Base-by-base conservation (phyloP, 2,329 filamentous ascomycete genomes). In the Blastomyces gilchristii region DNA sequence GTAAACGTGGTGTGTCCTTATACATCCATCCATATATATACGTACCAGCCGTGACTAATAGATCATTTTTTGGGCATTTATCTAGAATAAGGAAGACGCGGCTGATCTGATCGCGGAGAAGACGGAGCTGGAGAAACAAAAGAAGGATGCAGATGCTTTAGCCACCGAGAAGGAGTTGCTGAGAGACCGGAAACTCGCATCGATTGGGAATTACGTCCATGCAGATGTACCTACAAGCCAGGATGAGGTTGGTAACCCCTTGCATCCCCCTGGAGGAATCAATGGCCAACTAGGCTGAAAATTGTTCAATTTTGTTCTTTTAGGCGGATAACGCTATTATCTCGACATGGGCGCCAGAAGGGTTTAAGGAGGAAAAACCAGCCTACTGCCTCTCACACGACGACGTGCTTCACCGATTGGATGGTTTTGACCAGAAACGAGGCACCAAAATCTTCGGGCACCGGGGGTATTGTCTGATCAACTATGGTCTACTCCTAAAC, bases 391-490 rank as follows among this genome's bases (percentile, higher is more conserved):
- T 97, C 66, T 96, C 92, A 60, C 94, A 99, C 76, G 94, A 99
- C 76, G 93, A 97, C 74, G 91, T 99, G 62, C 85, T 97, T 65
- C 86, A 87, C 64, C 85, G 91, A 69, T 80, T 97, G 66, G 91
- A 94, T 69, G 92, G 93, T 62, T 97, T 96, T 73, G 94, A 97
- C 74, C 89, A 91, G 0, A 91, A 96, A 72, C 87, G 94, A 67
- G 91, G 91, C 68, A 89, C 91, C 67, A 97, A 97, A 81, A 85
- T 97, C 67, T 92, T 96, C 54, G 93, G 94, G 61, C 93, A 97
- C 77, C 84, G 93, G 69, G 93, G 93, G 49, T 97, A 97, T 79
- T 97, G 93, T 78, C 78, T 97, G 71, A 91, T 87, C 63, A 87
- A 88, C 65, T 96, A 92, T 81, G 94, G 93, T 65, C 86, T 97